These are phyloP conservation scores for Aspergillus brunneoviolaceus DNA, from an alignment of 2,329 filamentous ascomycete genomes.

Conservation along the genomic window DNA sequence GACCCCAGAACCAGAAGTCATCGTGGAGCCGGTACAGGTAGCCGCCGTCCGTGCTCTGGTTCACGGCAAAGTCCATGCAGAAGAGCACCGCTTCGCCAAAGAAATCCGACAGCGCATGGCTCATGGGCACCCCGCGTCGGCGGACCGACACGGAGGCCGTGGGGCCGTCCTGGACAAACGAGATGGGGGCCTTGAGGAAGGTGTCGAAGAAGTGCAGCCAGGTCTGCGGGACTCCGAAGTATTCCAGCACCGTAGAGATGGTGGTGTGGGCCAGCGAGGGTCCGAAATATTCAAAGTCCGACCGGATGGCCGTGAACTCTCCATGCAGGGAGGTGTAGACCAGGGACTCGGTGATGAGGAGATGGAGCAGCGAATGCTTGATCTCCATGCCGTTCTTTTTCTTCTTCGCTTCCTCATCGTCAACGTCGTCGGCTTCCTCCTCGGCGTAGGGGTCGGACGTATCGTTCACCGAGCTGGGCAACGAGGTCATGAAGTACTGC, in stretches of 20 bases:
- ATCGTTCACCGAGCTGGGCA: slow-evolving; percentile 46
- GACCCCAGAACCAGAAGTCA: slow-evolving; percentile 67
- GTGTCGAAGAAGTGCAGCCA: slow-evolving; percentile 61
- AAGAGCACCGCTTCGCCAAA: slow-evolving; percentile 63
- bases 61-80: slow-evolving; percentile 65
- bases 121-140: slow-evolving; percentile 59
- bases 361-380: slow-evolving; percentile 59
- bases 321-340: slow-evolving; percentile 50
- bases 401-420: slow-evolving; percentile 34
- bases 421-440: slow-evolving; percentile 28
- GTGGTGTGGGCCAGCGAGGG: slow-evolving; percentile 60
- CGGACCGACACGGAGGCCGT: slow-evolving; percentile 47
- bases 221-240: slow-evolving; percentile 56
- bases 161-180: slow-evolving; percentile 56
- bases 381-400: slow-evolving; percentile 49
- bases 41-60: slow-evolving; percentile 54
- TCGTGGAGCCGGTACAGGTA: slow-evolving; percentile 64
- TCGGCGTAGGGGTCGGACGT: slow-evolving; percentile 43
- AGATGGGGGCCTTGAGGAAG: slow-evolving; percentile 60
- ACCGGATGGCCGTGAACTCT: slow-evolving; percentile 55
- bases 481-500: slow-evolving; percentile 57
- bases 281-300: slow-evolving; percentile 60
- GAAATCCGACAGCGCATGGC: slow-evolving; percentile 58
- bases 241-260: slow-evolving; percentile 57
- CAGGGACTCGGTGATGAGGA: slow-evolving; percentile 56